phyloP scores from a whole-genome alignment of 305 asterid species.

The Fraxinus latifolia region DNA sequence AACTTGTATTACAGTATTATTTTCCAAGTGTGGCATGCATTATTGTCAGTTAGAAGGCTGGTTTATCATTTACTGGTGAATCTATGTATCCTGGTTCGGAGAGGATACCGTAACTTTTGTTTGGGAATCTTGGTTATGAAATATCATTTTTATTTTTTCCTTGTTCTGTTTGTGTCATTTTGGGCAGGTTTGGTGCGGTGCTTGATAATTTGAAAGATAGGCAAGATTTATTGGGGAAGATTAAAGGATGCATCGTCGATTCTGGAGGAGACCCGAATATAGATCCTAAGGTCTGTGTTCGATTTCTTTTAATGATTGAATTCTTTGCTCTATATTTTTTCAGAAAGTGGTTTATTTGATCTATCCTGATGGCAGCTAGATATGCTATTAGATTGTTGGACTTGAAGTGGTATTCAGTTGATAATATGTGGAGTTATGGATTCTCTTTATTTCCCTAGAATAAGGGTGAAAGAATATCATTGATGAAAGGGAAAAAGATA shows the following conservation, averaged over 20 bases:
- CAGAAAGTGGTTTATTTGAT: background rate
- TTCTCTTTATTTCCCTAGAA: background rate
- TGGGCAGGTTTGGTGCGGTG: constrained; percentile 74
- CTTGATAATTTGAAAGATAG: constrained; percentile 53
- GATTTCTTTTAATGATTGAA: constrained; percentile 9
- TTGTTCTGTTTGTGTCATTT: background rate
- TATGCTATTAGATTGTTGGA: background rate
- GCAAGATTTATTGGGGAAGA: constrained; percentile 53
- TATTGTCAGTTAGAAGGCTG: background rate
- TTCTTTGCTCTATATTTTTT: background rate
- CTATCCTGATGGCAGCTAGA: background rate
- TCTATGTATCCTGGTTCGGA: background rate
- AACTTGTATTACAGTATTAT: background rate
- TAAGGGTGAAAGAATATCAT: background rate
- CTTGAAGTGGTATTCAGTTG: background rate
- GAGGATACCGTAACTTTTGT: background rate
- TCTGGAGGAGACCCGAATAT: constrained; percentile 86
- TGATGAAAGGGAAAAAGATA: background rate
- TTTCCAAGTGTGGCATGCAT: background rate
- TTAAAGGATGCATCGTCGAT: constrained; percentile 82
- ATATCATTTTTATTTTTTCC: background rate
- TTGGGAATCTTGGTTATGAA: background rate
- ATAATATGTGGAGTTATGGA: background rate
- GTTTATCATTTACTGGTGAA: background rate
- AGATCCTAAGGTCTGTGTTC: constrained; percentile 67